phyloP scores from a whole-genome alignment of 176 grass and related monocot genomes.

The Leersia perrieri region DNA sequence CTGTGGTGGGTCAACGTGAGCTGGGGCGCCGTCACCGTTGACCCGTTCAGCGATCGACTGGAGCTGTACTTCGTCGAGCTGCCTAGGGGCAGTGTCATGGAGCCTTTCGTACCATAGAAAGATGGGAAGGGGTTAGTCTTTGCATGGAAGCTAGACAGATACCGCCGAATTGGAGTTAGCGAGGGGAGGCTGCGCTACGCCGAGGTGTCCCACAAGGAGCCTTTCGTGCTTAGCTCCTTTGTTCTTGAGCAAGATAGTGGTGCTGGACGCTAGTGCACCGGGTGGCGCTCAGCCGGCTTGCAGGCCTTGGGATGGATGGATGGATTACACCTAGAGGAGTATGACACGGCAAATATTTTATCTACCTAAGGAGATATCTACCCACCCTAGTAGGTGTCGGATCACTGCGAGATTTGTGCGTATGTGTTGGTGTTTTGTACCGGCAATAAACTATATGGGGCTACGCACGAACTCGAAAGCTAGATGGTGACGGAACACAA shows the following conservation, averaged over 20 bases:
- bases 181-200: conserved; percentile 28
- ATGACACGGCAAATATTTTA: background rate
- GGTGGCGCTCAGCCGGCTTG: conserved; percentile 9
- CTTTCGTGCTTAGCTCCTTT: conserved; percentile 21
- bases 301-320: too few relatives aligned
- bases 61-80: conserved; percentile 15
- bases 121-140: background rate
- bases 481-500: too few relatives aligned
- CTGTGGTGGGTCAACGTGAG: conserved; percentile 2
- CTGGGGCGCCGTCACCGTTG: background rate
- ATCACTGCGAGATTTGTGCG: too few relatives aligned
- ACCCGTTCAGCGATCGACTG: conserved; percentile 8
- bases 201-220: conserved; percentile 25
- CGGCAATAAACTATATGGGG: too few relatives aligned
- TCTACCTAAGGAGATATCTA: too few relatives aligned
- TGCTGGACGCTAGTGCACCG: conserved; percentile 30
- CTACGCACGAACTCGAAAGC: too few relatives aligned
- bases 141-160: background rate
- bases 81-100: conserved; percentile 20
- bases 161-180: conserved; percentile 17
- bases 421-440: too few relatives aligned
- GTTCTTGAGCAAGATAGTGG: background rate
- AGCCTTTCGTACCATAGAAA: too few relatives aligned
- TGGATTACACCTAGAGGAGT: background rate
- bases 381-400: too few relatives aligned